Base-by-base conservation (phyloP, 768 basidiomycete species). In the Scleroderma citrinum region DNA sequence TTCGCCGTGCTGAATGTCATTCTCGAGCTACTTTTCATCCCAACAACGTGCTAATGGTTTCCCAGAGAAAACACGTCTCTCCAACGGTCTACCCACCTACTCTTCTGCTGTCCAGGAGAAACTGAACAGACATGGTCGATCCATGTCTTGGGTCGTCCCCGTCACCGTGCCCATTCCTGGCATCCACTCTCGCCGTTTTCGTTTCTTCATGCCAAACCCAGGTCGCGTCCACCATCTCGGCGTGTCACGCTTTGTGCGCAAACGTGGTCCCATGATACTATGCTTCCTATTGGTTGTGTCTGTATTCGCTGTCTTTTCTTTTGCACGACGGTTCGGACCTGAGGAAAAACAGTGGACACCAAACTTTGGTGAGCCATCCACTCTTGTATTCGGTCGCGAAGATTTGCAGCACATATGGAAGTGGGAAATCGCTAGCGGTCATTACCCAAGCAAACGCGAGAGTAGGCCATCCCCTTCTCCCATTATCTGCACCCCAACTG, bases 401-500 rank as follows among this genome's bases (percentile, higher is more conserved):
- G 92, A 97, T 60, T 63, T 96, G 36, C 88, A 87, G 59, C 76
- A 85, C 49, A 89, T 99, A 66, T 98, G 94, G 94, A 75, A 83
- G 52, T 98, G 93, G 93, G 95, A 99, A 69, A 78, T 98, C 49
- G 72, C 81, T 29, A 89, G 90, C 54, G 96, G 96, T 1, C 93
- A 96, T 69, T 92, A 92, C 72, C 95, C 95, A 8, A 93, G 89
- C 68, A 76, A 79, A 47, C 76, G 80, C 49, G 75, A 76, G 58
- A 78, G 93, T 92, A 67, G 61, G 88, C 76, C 47, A 14, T 41
- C 44, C 7, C 44, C 13, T 55, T 34, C n/a, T 19, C 26, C 23
- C 20, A 32, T 16, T 40, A 7, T 30, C 16, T 35, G 17, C 40
- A 24, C 30, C 19, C 3, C 31, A 39, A 31, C 37, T 51, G 10